Evolutionary conservation across 345 rosid species (phyloP).

Genomic region (Bretschneidera sinensis): DNA sequence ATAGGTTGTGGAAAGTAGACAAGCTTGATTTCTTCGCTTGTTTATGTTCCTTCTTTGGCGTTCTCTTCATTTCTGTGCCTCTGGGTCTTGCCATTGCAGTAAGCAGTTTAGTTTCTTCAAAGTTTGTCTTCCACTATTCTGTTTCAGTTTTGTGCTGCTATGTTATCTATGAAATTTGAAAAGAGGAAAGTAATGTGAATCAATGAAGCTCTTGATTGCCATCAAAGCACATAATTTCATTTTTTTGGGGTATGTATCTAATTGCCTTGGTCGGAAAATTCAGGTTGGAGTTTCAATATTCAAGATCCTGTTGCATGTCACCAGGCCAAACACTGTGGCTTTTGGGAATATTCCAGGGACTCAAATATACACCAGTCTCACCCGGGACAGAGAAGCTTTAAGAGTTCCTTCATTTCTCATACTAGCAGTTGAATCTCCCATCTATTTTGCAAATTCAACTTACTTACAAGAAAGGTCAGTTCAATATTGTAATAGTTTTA

Average conservation of each 20-base stretch:
- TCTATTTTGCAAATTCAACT: slow-evolving; percentile 85
- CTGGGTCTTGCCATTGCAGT: slow-evolving; percentile 88
- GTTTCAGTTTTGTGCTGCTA: too few species aligned
- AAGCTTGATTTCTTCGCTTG: slow-evolving; percentile 93
- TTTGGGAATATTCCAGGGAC: slow-evolving; percentile 85
- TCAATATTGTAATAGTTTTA: neutral
- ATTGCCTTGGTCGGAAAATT: slow-evolving; percentile 5
- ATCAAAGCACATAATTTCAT: neutral
- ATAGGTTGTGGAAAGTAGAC: slow-evolving; percentile 79
- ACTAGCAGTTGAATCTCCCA: slow-evolving; percentile 77
- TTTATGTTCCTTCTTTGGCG: slow-evolving; percentile 80
- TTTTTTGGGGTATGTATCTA: neutral
- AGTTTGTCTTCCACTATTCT: too few species aligned
- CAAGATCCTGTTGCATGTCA: slow-evolving; percentile 81
- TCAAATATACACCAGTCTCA: slow-evolving; percentile 66
- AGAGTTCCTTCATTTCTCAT: slow-evolving; percentile 75
- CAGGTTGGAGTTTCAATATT: slow-evolving; percentile 91
- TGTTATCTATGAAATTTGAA: too few species aligned
- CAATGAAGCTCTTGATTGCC: too few species aligned
- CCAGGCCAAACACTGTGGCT: slow-evolving; percentile 71
- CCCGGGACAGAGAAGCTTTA: slow-evolving; percentile 60
- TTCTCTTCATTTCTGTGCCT: slow-evolving; percentile 90
- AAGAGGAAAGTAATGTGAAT: too few species aligned
- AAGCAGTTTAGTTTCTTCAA: slow-evolving; percentile 20
- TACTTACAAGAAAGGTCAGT: slow-evolving; percentile 90